Conservation (phyloP, 2,329 filamentous ascomycete species). For the Cercospora citrullina region DNA sequence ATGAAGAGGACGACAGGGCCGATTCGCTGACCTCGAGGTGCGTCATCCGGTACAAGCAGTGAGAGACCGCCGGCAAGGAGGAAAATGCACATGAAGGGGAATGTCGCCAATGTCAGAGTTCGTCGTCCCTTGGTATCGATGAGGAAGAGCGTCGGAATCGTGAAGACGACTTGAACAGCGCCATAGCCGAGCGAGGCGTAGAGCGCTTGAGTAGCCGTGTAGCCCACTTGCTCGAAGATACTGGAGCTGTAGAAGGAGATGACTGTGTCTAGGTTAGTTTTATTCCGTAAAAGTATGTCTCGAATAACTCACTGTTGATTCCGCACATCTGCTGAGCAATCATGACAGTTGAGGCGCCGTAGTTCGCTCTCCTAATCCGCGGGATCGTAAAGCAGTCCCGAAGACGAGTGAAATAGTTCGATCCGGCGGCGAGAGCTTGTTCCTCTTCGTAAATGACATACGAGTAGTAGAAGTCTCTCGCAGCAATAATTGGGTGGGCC, state of each 20-base stretch:
- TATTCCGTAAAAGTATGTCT: too few relatives aligned
- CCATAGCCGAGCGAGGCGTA: constrained; percentile 48
- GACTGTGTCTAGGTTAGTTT: constrained; percentile 28
- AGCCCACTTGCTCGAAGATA: constrained; percentile 42
- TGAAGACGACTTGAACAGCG: constrained; percentile 48
- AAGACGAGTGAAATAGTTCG: constrained; percentile 47
- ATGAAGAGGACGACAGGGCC: constrained; percentile 44
- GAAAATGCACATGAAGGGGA: constrained; percentile 52
- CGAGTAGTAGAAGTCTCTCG: constrained; percentile 57
- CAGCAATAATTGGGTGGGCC: constrained; percentile 54
- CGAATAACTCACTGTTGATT: constrained; percentile 34
- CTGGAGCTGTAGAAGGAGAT: constrained; percentile 43
- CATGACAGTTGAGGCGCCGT: constrained; percentile 41
- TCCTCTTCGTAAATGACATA: constrained; percentile 41
- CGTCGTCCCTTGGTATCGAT: constrained; percentile 50
- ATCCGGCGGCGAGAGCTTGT: constrained; percentile 39
- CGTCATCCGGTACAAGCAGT: constrained; percentile 36
- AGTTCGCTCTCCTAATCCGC: constrained; percentile 47
- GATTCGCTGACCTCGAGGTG: constrained; percentile 38
- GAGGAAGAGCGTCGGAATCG: constrained; percentile 48
- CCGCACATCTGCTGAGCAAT: constrained; percentile 40
- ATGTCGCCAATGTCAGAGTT: constrained; percentile 44
- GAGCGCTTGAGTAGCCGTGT: constrained; percentile 41
- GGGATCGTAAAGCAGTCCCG: constrained; percentile 53
- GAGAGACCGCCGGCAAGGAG: constrained; percentile 52